phyloP scores from a whole-genome alignment of 1,139 yeast species.

The Candida sp. region DNA sequence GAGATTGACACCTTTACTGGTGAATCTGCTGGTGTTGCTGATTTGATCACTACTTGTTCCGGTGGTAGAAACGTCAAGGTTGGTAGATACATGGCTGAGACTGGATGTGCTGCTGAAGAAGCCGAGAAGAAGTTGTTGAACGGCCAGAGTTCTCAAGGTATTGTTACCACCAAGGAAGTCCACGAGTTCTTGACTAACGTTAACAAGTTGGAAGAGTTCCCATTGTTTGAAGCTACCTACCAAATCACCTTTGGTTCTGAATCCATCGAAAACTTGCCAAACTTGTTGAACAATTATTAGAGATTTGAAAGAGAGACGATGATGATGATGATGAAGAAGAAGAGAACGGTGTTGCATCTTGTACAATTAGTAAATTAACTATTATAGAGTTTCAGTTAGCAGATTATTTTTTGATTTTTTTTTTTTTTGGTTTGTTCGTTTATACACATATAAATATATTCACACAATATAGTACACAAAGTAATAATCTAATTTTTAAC shows the following conservation, averaged over 20 bases:
- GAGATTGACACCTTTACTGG: constrained; percentile 72
- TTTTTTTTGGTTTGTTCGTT: not conserved
- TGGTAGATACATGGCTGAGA: constrained; percentile 76
- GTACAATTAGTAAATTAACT: not conserved
- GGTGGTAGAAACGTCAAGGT: constrained; percentile 96
- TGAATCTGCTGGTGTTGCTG: constrained; percentile 97
- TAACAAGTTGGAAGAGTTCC: constrained; percentile 73
- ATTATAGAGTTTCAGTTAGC: constrained; percentile 1
- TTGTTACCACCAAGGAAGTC: constrained; percentile 87
- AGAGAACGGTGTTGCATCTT: not conserved
- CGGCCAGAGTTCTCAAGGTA: constrained; percentile 96
- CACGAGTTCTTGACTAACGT: constrained; percentile 75
- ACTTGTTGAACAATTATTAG: constrained; percentile 59
- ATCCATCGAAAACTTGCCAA: constrained; percentile 66
- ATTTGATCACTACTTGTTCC: constrained; percentile 93
- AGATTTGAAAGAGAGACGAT: too few species aligned
- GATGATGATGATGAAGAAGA: not conserved
- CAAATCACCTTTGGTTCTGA: constrained; percentile 77
- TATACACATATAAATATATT: constrained; percentile 2
- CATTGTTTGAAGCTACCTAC: constrained; percentile 86
- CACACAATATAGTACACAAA: not conserved
- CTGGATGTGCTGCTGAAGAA: constrained; percentile 72
- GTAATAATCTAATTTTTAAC: constrained; percentile 2
- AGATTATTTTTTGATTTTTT: too few species aligned
- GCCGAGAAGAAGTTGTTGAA: constrained; percentile 84